These are phyloP conservation scores for Vanrija sp. DNA, from an alignment of 1,284 basidiomycete genomes.

Conservation along the genomic window DNA sequence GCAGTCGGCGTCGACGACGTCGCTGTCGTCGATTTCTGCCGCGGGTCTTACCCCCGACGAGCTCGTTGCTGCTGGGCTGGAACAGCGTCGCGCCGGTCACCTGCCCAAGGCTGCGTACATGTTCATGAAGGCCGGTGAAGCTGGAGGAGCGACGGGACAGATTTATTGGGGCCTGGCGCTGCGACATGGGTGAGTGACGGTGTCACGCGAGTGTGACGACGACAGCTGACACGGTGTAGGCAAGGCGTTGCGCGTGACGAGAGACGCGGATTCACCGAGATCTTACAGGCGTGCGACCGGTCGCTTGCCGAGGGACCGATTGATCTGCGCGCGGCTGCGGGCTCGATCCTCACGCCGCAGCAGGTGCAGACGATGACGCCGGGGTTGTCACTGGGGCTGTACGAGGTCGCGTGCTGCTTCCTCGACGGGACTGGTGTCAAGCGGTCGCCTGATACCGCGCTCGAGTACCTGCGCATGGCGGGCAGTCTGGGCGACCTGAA, in stretches of 20 bases:
- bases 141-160: conserved; percentile 39
- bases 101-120: conserved; percentile 42
- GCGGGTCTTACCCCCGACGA: conserved; percentile 9
- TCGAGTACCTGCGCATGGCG: conserved; percentile 44
- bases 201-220: neutral
- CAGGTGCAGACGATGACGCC: conserved; percentile 34
- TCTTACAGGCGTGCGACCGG: conserved; percentile 41
- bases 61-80: conserved; percentile 31
- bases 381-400: conserved; percentile 42
- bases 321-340: conserved; percentile 28
- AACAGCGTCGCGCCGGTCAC: conserved; percentile 37
- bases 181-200: conserved; percentile 31
- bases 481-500: conserved; percentile 43
- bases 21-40: neutral
- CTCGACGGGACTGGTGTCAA: conserved; percentile 46
- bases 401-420: conserved; percentile 46
- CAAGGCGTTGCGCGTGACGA: conserved; percentile 44
- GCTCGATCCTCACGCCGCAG: conserved; percentile 25
- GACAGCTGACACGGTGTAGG: conserved; percentile 1
- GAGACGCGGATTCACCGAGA: conserved; percentile 36
- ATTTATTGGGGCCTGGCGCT: conserved; percentile 46
- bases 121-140: conserved; percentile 46
- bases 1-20: neutral
- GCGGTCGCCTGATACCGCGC: conserved; percentile 36
- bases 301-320: conserved; percentile 26